Evolutionary conservation across 169 alveolate genomes (phyloP).

Genomic region (Plasmodium chabaudi): DNA sequence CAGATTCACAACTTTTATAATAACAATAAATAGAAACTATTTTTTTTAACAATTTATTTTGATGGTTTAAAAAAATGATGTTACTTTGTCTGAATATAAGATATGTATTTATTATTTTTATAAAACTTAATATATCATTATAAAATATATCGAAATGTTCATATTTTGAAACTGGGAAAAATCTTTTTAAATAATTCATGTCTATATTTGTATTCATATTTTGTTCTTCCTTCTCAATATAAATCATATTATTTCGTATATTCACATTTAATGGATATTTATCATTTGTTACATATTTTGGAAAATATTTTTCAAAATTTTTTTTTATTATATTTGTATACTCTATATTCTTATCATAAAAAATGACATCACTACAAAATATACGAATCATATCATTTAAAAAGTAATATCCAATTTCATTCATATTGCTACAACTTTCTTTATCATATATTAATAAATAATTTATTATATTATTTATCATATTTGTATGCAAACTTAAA

Average conservation of each 20-base stretch:
- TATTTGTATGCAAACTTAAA: constrained; percentile 7
- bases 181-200: not conserved
- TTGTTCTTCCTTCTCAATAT: not conserved
- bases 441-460: constrained; percentile 37
- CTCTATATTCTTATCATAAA: not conserved
- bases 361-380: constrained; percentile 8
- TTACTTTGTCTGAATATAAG: constrained; percentile 37
- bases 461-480: constrained; percentile 27
- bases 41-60: constrained; percentile 8
- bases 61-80: constrained; percentile 31
- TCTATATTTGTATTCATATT: constrained; percentile 2
- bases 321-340: constrained; percentile 9
- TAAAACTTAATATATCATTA: constrained; percentile 1
- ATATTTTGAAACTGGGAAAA: not conserved
- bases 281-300: constrained; percentile 3
- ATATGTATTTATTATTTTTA: constrained; percentile 20
- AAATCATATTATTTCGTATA: not conserved
- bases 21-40: constrained; percentile 24
- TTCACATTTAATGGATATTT: constrained; percentile 13
- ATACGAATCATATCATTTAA: constrained; percentile 28
- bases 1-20: not conserved
- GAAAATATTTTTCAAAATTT: constrained; percentile 1
- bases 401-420: constrained; percentile 21
- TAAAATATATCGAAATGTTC: constrained; percentile 1
- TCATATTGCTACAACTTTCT: constrained; percentile 13